Evolutionary conservation across 106 monocot genomes (phyloP).

Genomic region (Cymbidium sinense): DNA sequence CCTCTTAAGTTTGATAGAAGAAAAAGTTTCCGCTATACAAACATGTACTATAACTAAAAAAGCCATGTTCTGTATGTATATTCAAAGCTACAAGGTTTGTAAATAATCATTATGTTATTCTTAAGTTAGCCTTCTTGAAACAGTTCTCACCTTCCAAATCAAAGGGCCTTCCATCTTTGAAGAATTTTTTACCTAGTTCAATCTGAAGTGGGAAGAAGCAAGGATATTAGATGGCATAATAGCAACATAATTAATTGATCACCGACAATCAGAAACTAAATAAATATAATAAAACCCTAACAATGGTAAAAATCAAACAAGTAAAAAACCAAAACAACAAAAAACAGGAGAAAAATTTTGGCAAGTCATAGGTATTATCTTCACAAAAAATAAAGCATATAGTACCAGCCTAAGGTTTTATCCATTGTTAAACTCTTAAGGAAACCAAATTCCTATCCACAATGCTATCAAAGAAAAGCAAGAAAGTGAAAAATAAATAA

Average conservation of each 20-base stretch:
- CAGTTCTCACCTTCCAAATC: constrained; percentile 77
- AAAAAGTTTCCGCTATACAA: neutral
- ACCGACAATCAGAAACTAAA: neutral
- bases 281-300: neutral
- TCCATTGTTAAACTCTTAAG: neutral
- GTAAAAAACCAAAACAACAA: neutral
- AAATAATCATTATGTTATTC: neutral
- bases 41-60: neutral
- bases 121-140: neutral
- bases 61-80: neutral
- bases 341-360: neutral
- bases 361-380: neutral
- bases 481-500: neutral
- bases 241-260: neutral
- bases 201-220: constrained; percentile 33
- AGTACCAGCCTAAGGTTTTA: neutral
- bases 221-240: neutral
- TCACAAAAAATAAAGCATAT: neutral
- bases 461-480: neutral
- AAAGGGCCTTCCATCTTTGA: constrained; percentile 84
- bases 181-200: constrained; percentile 85
- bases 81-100: too few species aligned
- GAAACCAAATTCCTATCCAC: neutral
- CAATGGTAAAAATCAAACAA: neutral
- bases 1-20: neutral